These are phyloP conservation scores for Thielaviopsis euricoi DNA, from an alignment of 2,329 filamentous ascomycete species.

Conservation along the genomic window DNA sequence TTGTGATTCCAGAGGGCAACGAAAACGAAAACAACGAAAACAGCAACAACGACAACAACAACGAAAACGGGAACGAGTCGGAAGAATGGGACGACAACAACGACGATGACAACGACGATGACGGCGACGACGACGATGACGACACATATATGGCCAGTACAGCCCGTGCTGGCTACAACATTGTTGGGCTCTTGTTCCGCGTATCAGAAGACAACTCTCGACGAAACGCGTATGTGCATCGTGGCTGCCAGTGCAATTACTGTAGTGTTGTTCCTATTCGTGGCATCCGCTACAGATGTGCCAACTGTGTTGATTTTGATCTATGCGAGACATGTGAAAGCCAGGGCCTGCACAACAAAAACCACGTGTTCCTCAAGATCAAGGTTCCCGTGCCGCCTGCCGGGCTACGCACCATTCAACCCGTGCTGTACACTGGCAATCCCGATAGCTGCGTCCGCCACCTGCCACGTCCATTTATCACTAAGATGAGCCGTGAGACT, in stretches of 20 bases:
- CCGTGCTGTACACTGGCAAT: constrained; percentile 78
- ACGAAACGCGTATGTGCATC: constrained; percentile 76
- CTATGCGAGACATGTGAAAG: constrained; percentile 88
- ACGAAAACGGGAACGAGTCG: constrained; percentile 20
- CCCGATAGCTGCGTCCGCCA: constrained; percentile 52
- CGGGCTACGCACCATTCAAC: constrained; percentile 62
- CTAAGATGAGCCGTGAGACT: constrained; percentile 52
- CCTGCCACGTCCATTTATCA: constrained; percentile 51
- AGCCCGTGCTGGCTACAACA: constrained; percentile 52
- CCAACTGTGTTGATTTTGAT: constrained; percentile 92
- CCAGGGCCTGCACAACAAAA: constrained; percentile 61
- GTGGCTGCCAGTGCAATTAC: constrained; percentile 80
- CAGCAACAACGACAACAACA: constrained; percentile 17
- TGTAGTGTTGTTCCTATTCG: constrained; percentile 81
- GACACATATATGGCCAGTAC: constrained; percentile 27
- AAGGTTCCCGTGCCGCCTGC: constrained; percentile 76
- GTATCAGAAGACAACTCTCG: constrained; percentile 88
- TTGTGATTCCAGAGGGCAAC: neutral
- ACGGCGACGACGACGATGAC: constrained; percentile 19
- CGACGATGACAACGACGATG: constrained; percentile 17
- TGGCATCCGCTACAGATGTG: constrained; percentile 82
- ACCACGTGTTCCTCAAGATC: constrained; percentile 94
- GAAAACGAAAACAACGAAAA: neutral
- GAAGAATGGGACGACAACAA: constrained; percentile 21
- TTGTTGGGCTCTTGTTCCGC: constrained; percentile 72